Base-by-base conservation (phyloP, 805 yeast genomes). In the Scheffersomyces lignosus region DNA sequence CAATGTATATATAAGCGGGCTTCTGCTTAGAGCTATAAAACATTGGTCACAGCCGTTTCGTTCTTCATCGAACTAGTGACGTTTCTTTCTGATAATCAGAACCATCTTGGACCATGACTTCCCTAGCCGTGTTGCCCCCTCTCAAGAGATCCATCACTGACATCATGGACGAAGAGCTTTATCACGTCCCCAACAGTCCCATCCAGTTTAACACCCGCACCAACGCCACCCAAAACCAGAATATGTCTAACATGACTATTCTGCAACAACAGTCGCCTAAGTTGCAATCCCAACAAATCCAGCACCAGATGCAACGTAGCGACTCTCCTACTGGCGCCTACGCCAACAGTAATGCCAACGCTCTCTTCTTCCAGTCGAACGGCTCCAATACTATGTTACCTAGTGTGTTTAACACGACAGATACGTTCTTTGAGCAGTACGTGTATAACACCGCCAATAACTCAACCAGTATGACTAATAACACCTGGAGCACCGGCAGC, bases 161-260 rank as follows among this genome's bases (percentile, higher is more conserved):
- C 43, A 73, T 77, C 15, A 70, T 77, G 71, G 83, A 78, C 43
- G 83, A 79, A 37, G 84, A 78, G 41, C 58, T 78, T 20, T 77
- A 77, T 45, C 73, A 68, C 31, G 44, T 56, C 17, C 70, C 70
- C 8, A 54, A 51, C 31, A 52, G 48, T 27, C 52, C 52, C 15
- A 40, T 45, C 16, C 44, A 40, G 29, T 23, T 41, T 14, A 40
- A 29, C 37, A 29, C 29, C 37, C 34, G 37, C 40, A 34, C 33
- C 20, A 34, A 34, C 36, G 38, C 43, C 37, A 33, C 37, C 25
- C 28, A 40, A 18, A 15, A 14, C 20, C 36, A 32, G 34, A 30
- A 36, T 24, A 17, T 24, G n/a, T 20, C 23, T 15, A 22, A 24
- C 18, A 18, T 23, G 37, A 29, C 16, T 24, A 30, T 31, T 31